phyloP scores from a whole-genome alignment of 495 filamentous ascomycete species.

The Aspergillus taichungensis region DNA sequence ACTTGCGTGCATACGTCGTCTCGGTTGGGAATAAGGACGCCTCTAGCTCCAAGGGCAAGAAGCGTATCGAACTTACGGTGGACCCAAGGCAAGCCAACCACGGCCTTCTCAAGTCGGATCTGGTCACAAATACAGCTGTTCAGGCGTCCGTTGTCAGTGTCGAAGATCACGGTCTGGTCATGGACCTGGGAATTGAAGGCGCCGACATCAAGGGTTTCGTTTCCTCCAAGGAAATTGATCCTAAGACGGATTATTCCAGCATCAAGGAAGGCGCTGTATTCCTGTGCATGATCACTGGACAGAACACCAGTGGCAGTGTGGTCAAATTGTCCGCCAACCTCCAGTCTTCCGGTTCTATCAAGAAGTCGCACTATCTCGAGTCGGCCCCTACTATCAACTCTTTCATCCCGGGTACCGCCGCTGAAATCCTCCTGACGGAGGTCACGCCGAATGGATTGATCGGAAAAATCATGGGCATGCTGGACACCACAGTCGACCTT shows the following conservation, averaged over 20 bases:
- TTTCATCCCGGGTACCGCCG: conserved; percentile 83
- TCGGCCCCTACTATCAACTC: conserved; percentile 78
- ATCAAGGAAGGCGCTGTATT: conserved; percentile 75
- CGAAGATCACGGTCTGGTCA: conserved; percentile 90
- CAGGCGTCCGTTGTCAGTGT: conserved; percentile 85
- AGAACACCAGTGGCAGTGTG: conserved; percentile 68
- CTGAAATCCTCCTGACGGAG: conserved; percentile 77
- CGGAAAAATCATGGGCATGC: conserved; percentile 86
- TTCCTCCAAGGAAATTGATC: conserved; percentile 72
- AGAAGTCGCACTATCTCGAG: conserved; percentile 56
- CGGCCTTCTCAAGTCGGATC: conserved; percentile 57
- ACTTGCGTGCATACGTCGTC: conserved; percentile 74
- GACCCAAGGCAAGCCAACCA: conserved; percentile 67
- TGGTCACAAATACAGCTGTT: conserved; percentile 62
- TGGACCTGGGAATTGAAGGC: conserved; percentile 76
- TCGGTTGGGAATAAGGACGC: conserved; percentile 56
- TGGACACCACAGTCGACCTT: conserved; percentile 82
- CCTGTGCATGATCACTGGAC: conserved; percentile 70
- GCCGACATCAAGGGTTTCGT: conserved; percentile 70
- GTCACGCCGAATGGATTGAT: conserved; percentile 49
- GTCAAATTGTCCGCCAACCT: conserved; percentile 78
- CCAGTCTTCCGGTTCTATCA: conserved; percentile 55
- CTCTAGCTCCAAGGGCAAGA: conserved; percentile 56
- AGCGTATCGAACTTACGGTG: conserved; percentile 75
- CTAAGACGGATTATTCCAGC: conserved; percentile 45